Conservation (phyloP, 805 yeast species). For the Jamesozyma lodderae region DNA sequence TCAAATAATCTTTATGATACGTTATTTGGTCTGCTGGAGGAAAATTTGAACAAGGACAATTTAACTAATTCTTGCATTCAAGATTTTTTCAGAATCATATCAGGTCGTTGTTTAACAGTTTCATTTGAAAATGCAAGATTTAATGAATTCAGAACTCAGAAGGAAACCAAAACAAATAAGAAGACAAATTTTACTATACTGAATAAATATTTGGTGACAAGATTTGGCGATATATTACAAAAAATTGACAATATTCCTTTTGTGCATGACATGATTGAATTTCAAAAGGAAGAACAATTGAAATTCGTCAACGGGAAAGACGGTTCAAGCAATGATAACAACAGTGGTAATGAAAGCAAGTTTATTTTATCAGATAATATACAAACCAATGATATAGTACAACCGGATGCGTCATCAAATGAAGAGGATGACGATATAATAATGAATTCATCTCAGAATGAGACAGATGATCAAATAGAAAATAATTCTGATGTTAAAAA, state of each 20-base stretch:
- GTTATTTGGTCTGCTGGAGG: conserved; percentile 42
- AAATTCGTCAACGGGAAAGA: not conserved
- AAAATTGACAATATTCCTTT: conserved; percentile 24
- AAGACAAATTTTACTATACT: conserved; percentile 22
- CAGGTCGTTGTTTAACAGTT: conserved; percentile 12
- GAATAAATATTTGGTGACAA: conserved; percentile 26
- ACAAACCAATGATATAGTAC: not conserved
- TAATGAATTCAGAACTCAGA: not conserved
- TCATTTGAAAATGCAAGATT: not conserved
- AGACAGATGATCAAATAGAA: not conserved
- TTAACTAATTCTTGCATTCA: conserved; percentile 68
- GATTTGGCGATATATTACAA: conserved; percentile 24
- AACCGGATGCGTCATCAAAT: not conserved
- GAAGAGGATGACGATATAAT: conserved; percentile 3
- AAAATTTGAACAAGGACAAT: conserved; percentile 44
- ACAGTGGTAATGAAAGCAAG: not conserved
- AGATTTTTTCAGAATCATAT: conserved; percentile 49
- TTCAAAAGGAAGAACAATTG: not conserved
- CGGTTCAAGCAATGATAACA: not conserved
- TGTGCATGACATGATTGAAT: conserved; percentile 19
- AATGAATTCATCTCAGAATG: not conserved
- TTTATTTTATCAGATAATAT: not conserved
- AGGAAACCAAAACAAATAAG: conserved; percentile 4
- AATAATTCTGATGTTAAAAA: not conserved
- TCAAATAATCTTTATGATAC: conserved; percentile 42